These are phyloP conservation scores for Pichia inconspicua DNA, from an alignment of 1,139 yeast species.

Conservation along the genomic window DNA sequence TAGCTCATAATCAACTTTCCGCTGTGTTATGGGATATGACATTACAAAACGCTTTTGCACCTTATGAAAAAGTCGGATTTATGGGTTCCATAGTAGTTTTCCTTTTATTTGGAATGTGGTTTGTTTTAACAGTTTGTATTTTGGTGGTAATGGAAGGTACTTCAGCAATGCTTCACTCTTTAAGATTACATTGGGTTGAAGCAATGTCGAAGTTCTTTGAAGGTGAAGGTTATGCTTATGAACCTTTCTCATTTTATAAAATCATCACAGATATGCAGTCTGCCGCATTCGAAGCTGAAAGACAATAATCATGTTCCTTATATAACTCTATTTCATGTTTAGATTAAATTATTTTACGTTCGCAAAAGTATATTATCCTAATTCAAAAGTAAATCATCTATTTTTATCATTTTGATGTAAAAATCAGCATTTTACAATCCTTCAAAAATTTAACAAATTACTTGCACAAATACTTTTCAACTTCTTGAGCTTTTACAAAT, in stretches of 20 bases:
- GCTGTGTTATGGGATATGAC: slow-evolving; percentile 97
- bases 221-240: slow-evolving; percentile 88
- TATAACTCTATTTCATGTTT: neutral
- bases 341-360: neutral
- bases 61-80: slow-evolving; percentile 43
- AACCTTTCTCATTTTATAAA: slow-evolving; percentile 61
- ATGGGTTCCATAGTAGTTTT: slow-evolving; percentile 69
- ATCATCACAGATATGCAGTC: slow-evolving; percentile 21
- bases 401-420: too few species aligned
- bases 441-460: too few species aligned
- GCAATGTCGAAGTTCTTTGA: slow-evolving; percentile 97
- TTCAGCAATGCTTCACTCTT: slow-evolving; percentile 94
- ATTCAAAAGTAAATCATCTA: too few species aligned
- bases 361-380: neutral
- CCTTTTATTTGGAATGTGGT: slow-evolving; percentile 88
- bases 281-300: slow-evolving; percentile 11
- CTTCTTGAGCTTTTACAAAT: neutral
- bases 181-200: slow-evolving; percentile 72
- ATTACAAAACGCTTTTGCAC: slow-evolving; percentile 70
- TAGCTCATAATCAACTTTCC: slow-evolving; percentile 95
- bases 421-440: too few species aligned
- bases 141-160: slow-evolving; percentile 98
- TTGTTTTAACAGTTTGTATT: slow-evolving; percentile 79
- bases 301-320: neutral
- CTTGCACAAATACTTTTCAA: neutral